phyloP scores from a whole-genome alignment of 148 eudicot genomes.

The Rhododendron griersonianum region DNA sequence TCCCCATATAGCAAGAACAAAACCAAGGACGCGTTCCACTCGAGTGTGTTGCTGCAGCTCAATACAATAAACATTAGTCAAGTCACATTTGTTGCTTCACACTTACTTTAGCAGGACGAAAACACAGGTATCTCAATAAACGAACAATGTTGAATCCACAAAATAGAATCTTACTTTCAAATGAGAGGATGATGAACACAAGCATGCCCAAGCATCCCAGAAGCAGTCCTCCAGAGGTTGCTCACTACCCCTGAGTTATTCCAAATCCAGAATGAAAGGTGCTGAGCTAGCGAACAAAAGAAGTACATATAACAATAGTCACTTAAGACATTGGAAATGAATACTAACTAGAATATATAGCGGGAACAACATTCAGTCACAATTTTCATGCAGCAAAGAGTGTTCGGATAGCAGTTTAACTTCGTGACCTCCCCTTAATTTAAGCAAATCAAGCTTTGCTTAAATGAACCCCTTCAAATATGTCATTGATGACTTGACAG shows the following conservation, averaged over 20 bases:
- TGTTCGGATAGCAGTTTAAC: neutral
- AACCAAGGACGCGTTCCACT: conserved; percentile 87
- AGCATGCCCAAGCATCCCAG: conserved; percentile 99
- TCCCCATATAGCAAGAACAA: conserved; percentile 96
- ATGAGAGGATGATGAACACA: conserved; percentile 80
- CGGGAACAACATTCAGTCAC: neutral
- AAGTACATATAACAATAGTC: neutral
- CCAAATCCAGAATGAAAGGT: neutral
- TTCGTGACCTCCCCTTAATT: neutral
- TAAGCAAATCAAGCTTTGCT: neutral
- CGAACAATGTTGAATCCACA: conserved; percentile 12
- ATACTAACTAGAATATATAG: neutral
- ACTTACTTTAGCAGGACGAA: conserved; percentile 3
- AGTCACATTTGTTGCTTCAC: neutral
- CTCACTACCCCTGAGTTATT: conserved; percentile 48
- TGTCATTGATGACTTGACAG: neutral
- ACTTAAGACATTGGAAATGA: neutral
- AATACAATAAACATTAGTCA: neutral
- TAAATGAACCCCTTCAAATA: neutral
- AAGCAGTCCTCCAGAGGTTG: conserved; percentile 86
- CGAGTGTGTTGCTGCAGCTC: conserved; percentile 73
- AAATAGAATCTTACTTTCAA: conserved; percentile 53
- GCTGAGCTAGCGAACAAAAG: conserved; percentile 13
- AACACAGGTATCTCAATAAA: neutral
- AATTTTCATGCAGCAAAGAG: neutral